Base-by-base conservation (phyloP, 495 filamentous ascomycete genomes). In the Penicillium goetzii region DNA sequence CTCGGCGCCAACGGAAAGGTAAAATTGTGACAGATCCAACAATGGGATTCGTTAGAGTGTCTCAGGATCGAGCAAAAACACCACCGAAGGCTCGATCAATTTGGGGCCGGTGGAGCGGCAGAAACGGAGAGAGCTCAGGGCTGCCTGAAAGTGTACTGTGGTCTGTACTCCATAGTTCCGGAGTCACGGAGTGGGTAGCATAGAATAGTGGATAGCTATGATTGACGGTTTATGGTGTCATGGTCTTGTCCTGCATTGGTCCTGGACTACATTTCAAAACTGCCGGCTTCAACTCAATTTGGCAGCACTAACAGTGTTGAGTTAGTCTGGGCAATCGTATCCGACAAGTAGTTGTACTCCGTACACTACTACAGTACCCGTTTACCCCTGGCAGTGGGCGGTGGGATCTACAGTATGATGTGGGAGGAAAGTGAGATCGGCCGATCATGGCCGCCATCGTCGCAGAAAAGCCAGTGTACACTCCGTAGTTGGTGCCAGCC, bases 241-340 rank as follows among this genome's bases (percentile, higher is more conserved):
- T 25, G 3, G 19, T 47, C 21, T 47, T 30, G 15, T 51, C 47
- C 26, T 54, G 51, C 51, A 54, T 17, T 36, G 52, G 52, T 34
- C 52, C 52, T 32, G 52, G 30, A 19, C 36, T 15, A 26, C 41
- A 43, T 58, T 38, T 30, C 23, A 2, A 60, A 67, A 63, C 60
- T 45, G 45, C 66, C 60, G 66, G 68, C 68, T 63, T 59, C 30
- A 68, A 71, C 66, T 71, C 63, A 66, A 71, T 68, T 68, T 68
- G 33, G 38, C 38, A 47, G 49, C 34, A 14, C 33, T 33, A 47
- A 47, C 43, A 23, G 43, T 23, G 12, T 23, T 23, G 2, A 23
- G 36, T 40, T 23, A 23, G 43, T n/a, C 19, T 28, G 54, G 60
- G 60, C 57, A 67, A 52, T 63, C 36, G 43, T 60, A 63, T 67